Percentiles rank a stretch among this genome's conserved stretches.
phyloP scores from a whole-genome alignment of 2,329 filamentous ascomycete species.

The Aureobasidium namibiae region DNA sequence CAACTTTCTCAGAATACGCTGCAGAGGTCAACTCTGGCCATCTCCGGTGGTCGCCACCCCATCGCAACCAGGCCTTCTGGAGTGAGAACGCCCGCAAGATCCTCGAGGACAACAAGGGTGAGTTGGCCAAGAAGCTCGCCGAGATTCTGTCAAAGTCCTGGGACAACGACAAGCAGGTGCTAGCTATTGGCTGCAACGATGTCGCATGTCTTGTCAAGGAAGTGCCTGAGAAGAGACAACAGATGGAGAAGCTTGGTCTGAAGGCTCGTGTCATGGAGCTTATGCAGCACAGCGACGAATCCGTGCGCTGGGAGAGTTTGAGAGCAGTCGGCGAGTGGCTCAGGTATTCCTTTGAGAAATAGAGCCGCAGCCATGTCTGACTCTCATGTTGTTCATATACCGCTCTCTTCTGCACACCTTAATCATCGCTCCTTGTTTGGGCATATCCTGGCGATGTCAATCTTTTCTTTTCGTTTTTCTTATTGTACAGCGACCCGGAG shows the following conservation, averaged over 20 bases:
- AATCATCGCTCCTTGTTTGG: background rate
- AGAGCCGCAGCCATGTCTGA: background rate
- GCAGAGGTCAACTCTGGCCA: slow-evolving; percentile 81
- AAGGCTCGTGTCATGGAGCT: slow-evolving; percentile 88
- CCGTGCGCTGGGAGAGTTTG: slow-evolving; percentile 86
- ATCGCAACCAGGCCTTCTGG: slow-evolving; percentile 83
- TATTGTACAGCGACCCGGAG: slow-evolving; percentile 5
- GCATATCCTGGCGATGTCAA: background rate
- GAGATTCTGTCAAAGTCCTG: slow-evolving; percentile 75
- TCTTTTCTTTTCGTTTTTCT: background rate
- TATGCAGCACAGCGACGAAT: slow-evolving; percentile 83
- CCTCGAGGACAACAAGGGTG: slow-evolving; percentile 72
- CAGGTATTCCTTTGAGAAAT: slow-evolving; percentile 56
- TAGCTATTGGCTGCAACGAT: slow-evolving; percentile 90
- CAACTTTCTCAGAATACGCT: slow-evolving; percentile 61
- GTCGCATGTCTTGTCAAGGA: slow-evolving; percentile 83
- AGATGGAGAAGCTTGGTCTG: slow-evolving; percentile 74
- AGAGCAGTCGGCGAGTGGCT: slow-evolving; percentile 74
- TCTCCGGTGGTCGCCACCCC: slow-evolving; percentile 85
- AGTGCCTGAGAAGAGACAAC: slow-evolving; percentile 71
- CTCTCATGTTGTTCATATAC: background rate
- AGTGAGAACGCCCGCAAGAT: slow-evolving; percentile 83
- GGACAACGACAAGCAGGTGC: slow-evolving; percentile 77
- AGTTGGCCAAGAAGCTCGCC: slow-evolving; percentile 70
- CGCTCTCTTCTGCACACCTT: background rate